Evolutionary conservation across 2,329 filamentous ascomycete species (phyloP), one percentile per base, ranked within the genome.

Genomic region (Botrytis fabae): DNA sequence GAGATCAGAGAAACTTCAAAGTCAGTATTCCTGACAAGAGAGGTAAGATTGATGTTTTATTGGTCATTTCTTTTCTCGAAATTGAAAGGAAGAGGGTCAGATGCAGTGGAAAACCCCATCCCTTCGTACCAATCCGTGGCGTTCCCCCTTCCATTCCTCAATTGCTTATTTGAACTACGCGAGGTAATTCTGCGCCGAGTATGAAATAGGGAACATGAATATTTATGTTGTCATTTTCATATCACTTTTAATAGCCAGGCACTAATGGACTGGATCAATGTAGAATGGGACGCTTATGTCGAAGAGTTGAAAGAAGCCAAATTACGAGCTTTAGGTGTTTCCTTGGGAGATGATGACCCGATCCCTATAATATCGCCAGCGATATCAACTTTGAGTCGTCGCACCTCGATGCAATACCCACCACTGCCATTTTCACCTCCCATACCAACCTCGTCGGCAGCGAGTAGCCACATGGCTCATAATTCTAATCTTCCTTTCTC

Each of bases 301-400:
- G 88, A 92, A 71, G 91, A 92, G 77, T 85, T 98, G 51, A 90
- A 93, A 77, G 96, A 99, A 83, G 94, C 95, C 74, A 99, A 98
- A 83, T 86, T 99, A 70, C 91, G 94, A 75, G 95, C 95, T 69
- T 86, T 99, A 72, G 96, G 96, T 76, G 96, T 98, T 20, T 94
- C 90, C 28, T 87, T 93, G 74, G 93, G 90, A 51, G 90, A 92
- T 66, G 91, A 94, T 9, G 93, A 96, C 69, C 83, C 88, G 74
- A 82, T 86, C 70, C 84, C 87, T 6, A 89, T 90, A 5, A 86
- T 91, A 76, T 95, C 94, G 22, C 91, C 91, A 16, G 88, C 85
- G n/a, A 85, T 85, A 5, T 86, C 88, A 16, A 85, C 86, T 69
- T 84, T 91, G 76, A 78, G 90, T 78, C 86, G 91, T 73, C 91